Conservation (phyloP, 2,329 filamentous ascomycete species). For the Fusarium sororula region DNA sequence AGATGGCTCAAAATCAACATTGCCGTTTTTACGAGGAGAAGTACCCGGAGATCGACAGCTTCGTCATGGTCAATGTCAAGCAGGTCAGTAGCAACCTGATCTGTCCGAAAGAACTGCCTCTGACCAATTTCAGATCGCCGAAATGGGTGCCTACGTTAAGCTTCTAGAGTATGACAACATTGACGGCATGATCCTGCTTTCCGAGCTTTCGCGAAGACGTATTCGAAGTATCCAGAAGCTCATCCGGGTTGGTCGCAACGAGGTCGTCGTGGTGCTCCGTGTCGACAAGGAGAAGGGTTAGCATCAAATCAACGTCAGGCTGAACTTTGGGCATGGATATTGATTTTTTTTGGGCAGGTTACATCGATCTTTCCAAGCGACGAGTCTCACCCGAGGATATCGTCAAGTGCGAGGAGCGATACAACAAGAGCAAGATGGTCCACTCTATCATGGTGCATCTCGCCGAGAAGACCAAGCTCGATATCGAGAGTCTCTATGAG, state of each 20-base stretch:
- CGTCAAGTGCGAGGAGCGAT: conserved; percentile 97
- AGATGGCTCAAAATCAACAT: conserved; percentile 88
- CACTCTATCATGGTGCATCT: conserved; percentile 99
- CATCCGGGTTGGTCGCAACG: conserved; percentile 96
- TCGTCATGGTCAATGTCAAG: conserved; percentile 99
- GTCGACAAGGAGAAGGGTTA: conserved; percentile 98
- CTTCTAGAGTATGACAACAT: conserved; percentile 99
- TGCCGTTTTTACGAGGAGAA: conserved; percentile 98
- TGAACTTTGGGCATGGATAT: conserved; percentile 34
- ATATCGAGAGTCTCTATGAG: conserved; percentile 96
- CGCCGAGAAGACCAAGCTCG: conserved; percentile 92
- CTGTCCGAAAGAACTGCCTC: conserved; percentile 18
- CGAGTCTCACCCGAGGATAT: conserved; percentile 98
- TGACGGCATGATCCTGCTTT: conserved; percentile 99
- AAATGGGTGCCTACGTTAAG: conserved; percentile 99
- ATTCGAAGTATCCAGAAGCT: conserved; percentile 99
- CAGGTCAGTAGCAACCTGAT: conserved; percentile 67
- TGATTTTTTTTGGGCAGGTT: conserved; percentile 58
- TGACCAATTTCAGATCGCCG: conserved; percentile 76
- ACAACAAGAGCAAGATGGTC: conserved; percentile 99
- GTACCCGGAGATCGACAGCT: conserved; percentile 94
- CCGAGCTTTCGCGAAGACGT: conserved; percentile 96
- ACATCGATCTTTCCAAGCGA: conserved; percentile 98
- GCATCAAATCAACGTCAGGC: conserved; percentile 30
- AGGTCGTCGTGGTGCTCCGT: conserved; percentile 97